A percentile compares a stretch with the other conserved stretches of the same genome.
These are phyloP conservation scores for Cylindrotheca fusiformis DNA, from an alignment of 108 stramenopile species.

Conservation along the genomic window DNA sequence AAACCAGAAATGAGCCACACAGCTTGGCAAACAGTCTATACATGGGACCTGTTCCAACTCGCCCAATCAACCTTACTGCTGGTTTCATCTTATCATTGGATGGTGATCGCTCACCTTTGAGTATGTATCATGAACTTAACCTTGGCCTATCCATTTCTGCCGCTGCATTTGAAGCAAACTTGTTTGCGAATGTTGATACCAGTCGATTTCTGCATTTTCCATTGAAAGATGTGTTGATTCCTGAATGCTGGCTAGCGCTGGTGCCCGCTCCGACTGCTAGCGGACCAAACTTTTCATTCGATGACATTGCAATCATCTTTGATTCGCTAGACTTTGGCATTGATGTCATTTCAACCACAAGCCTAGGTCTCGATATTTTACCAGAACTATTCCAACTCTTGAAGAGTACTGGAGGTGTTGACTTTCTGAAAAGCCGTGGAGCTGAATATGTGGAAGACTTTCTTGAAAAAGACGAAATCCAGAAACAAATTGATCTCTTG, in stretches of 20 bases:
- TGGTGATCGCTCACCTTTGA: constrained; percentile 35
- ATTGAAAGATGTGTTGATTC: constrained; percentile 42
- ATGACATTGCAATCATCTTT: neutral
- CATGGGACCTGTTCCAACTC: constrained; percentile 28
- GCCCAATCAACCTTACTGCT: constrained; percentile 26
- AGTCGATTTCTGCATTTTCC: constrained; percentile 45
- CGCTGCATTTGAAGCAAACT: constrained; percentile 12
- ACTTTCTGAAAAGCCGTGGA: constrained; percentile 38
- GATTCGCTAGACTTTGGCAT: neutral
- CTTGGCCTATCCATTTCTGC: neutral
- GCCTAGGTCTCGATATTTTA: neutral
- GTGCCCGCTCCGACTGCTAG: constrained; percentile 35
- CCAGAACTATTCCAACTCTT: constrained; percentile 5
- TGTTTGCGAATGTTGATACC: constrained; percentile 40
- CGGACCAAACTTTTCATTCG: neutral
- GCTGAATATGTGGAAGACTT: constrained; percentile 31
- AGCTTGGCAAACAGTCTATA: neutral
- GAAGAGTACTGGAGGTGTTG: constrained; percentile 41
- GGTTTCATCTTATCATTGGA: constrained; percentile 33
- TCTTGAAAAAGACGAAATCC: constrained; percentile 47
- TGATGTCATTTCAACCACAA: constrained; percentile 1
- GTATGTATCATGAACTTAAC: constrained; percentile 27
- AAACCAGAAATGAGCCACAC: neutral
- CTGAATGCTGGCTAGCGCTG: constrained; percentile 57
- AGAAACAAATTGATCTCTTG: constrained; percentile 48